Evolutionary conservation across 2,329 filamentous ascomycete species (phyloP).

Genomic region (Aspergillus pseudoviridinutans): DNA sequence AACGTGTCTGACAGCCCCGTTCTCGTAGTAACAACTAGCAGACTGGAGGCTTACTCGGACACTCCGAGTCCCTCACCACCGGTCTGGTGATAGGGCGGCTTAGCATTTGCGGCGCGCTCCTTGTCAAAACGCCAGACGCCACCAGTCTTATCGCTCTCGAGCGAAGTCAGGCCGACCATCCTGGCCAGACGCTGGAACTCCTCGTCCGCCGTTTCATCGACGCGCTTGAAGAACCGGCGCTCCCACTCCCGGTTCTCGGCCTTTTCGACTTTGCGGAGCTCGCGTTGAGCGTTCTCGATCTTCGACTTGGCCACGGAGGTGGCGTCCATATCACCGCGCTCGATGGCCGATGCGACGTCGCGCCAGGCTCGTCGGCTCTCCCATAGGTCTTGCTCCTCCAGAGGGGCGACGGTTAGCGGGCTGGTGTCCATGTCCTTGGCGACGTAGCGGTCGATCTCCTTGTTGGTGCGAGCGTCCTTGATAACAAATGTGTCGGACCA

Average conservation of each 20-base stretch:
- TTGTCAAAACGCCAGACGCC: conserved; percentile 68
- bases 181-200: conserved; percentile 42
- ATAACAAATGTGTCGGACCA: conserved; percentile 85
- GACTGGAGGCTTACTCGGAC: neutral
- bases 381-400: conserved; percentile 78
- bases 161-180: conserved; percentile 35
- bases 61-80: conserved; percentile 40
- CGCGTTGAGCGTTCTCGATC: conserved; percentile 86
- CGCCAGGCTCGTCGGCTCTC: conserved; percentile 86
- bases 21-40: neutral
- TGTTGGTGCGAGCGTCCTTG: conserved; percentile 59
- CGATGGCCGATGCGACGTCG: conserved; percentile 77
- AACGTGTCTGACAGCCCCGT: neutral
- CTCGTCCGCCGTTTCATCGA: conserved; percentile 34
- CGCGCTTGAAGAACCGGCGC: conserved; percentile 69
- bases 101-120: conserved; percentile 45
- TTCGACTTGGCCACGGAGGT: conserved; percentile 76
- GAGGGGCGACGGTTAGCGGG: conserved; percentile 64
- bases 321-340: conserved; percentile 76
- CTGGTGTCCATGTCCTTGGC: conserved; percentile 57
- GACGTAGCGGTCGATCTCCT: conserved; percentile 57
- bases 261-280: conserved; percentile 68
- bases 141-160: conserved; percentile 63
- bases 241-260: conserved; percentile 75
- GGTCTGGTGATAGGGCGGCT: conserved; percentile 41